Evolutionary conservation across 441 rosid genomes (phyloP), one percentile per base, ranked within the genome.

Genomic region (Corymbia calophylla): DNA sequence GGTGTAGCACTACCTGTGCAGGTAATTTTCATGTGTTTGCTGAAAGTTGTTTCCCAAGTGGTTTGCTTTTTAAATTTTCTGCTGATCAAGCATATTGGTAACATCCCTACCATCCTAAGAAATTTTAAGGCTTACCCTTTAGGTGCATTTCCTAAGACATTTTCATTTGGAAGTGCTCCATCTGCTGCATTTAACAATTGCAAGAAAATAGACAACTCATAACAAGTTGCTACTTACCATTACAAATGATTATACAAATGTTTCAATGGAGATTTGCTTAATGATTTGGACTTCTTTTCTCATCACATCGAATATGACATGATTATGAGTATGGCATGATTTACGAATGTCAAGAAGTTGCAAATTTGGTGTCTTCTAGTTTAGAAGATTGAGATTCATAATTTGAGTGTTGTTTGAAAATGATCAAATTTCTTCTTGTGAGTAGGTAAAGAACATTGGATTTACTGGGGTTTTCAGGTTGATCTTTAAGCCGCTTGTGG

Each of bases 391-490:
- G 31, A 47, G 48, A 35, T 53, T 35, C 10, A 13, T 86, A 53
- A 86, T 86, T 89, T 73, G 87, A 31, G 85, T 39, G 51, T 44
- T 44, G 9, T 62, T 88, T 15, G 87, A 86, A 35, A 48, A 85
- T 89, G 9, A 48, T 86, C 87, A 77, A 77, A 47, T 86, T 89
- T 64, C 87, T 87, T 87, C 91, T 91, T 94, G 35, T 88, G 84
- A 39, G 85, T 91, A 98, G 99, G 99, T 98, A 90, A 97, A 97
- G 94, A 93, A 97, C 92, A 94, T 97, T 94, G 98, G 95, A 92
- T 98, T 96, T 93, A 95, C 99, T 88, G 99, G 99, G 94, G 97
- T 98, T 93, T 98, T 98, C 95, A 97, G 99, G 95, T 96, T 98
- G 91, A 96, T 98, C 90, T 97, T 98, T 93, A 97, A 94, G 93